These are phyloP conservation scores for Pyrus bretschneideri DNA, from an alignment of 306 rosid genomes.

Conservation along the genomic window DNA sequence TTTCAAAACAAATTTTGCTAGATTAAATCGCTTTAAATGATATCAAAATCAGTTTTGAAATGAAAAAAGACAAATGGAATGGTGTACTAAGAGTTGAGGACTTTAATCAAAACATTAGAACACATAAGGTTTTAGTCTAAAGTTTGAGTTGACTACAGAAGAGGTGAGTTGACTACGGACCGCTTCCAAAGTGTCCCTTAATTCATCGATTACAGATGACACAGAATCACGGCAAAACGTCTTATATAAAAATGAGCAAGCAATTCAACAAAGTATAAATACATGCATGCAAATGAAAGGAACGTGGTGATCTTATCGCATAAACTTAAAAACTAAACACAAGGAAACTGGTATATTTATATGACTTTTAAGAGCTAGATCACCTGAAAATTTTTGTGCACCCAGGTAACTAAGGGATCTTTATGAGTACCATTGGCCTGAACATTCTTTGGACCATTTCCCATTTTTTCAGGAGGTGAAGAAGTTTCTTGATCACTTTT, in stretches of 20 bases:
- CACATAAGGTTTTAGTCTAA: no score
- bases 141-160: no score
- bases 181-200: no score
- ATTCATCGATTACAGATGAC: neutral
- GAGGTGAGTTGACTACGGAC: no score
- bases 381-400: conserved; percentile 98
- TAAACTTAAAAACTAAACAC: neutral
- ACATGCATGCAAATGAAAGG: neutral
- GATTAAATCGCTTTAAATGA: no score
- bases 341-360: conserved; percentile 10
- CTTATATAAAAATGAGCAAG: neutral
- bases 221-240: neutral
- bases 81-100: no score
- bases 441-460: conserved; percentile 68
- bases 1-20: no score
- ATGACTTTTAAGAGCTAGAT: conserved; percentile 27
- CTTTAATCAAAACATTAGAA: no score
- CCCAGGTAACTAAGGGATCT: conserved; percentile 97
- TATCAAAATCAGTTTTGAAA: no score
- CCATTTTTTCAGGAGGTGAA: conserved; percentile 63
- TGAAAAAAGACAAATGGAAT: no score
- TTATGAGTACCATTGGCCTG: conserved; percentile 62
- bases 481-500: conserved; percentile 68
- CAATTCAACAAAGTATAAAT: neutral
- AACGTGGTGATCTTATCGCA: neutral